These are phyloP conservation scores for Fusarium gaditjirri DNA, from an alignment of 2,329 filamentous ascomycete genomes.

Conservation along the genomic window DNA sequence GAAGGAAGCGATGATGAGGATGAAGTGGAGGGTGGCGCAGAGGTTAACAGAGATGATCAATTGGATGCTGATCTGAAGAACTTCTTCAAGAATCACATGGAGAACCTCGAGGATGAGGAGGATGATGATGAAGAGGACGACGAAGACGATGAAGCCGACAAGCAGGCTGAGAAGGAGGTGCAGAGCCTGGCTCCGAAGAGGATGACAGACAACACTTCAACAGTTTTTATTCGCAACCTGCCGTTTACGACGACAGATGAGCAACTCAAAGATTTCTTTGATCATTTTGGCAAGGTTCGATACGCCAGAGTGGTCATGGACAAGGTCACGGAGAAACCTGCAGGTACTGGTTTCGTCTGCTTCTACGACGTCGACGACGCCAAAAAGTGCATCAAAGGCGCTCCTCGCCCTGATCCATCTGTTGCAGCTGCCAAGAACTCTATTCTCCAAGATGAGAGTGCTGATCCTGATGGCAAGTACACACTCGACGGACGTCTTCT, in stretches of 20 bases:
- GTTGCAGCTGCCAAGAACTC: constrained; percentile 74
- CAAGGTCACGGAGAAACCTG: constrained; percentile 82
- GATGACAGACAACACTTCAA: constrained; percentile 71
- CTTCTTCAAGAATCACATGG: constrained; percentile 68
- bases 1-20: constrained; percentile 44
- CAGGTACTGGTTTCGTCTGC: constrained; percentile 94
- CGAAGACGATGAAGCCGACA: constrained; percentile 54
- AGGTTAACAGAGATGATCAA: constrained; percentile 54
- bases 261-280: constrained; percentile 84
- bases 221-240: constrained; percentile 92
- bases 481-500: constrained; percentile 91
- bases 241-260: constrained; percentile 90
- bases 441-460: constrained; percentile 85
- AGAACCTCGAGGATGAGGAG: constrained; percentile 68
- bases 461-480: constrained; percentile 85
- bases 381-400: constrained; percentile 77
- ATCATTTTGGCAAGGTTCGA: constrained; percentile 85
- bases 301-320: constrained; percentile 95
- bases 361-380: constrained; percentile 84
- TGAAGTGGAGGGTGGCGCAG: constrained; percentile 35
- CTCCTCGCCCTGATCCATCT: constrained; percentile 67
- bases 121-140: constrained; percentile 61
- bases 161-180: constrained; percentile 57
- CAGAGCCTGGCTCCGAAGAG: constrained; percentile 43
- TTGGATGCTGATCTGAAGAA: constrained; percentile 61